Evolutionary conservation across 495 filamentous ascomycete species (phyloP).

Genomic region (Chaetomium cochliodes): DNA sequence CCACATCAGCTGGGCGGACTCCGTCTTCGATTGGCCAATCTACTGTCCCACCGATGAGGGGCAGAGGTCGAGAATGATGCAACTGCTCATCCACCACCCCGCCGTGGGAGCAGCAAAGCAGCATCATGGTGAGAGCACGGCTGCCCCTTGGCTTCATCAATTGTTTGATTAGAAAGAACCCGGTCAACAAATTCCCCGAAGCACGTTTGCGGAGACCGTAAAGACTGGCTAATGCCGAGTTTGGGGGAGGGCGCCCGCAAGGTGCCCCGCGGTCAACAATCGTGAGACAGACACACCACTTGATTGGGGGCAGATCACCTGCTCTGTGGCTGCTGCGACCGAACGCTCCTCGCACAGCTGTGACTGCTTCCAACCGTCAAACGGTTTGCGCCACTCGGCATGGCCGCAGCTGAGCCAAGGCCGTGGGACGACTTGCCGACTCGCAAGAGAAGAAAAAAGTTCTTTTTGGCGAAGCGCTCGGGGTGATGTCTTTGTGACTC

Average conservation of each 20-base stretch:
- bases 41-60: slow-evolving; percentile 6
- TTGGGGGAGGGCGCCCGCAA: neutral
- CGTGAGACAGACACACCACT: neutral
- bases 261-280: neutral
- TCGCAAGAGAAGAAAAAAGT: neutral
- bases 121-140: neutral
- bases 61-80: neutral
- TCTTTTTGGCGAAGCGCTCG: neutral
- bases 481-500: neutral
- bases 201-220: neutral
- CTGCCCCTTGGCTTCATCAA: neutral
- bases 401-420: slow-evolving; percentile 12
- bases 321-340: slow-evolving; percentile 15
- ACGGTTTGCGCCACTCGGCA: slow-evolving; percentile 8
- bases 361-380: slow-evolving; percentile 3
- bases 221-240: neutral
- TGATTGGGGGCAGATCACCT: slow-evolving; percentile 18
- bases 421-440: neutral
- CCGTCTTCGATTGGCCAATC: slow-evolving; percentile 4
- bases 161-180: neutral
- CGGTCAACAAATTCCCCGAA: neutral
- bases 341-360: slow-evolving; percentile 5
- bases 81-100: neutral
- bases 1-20: neutral
- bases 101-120: neutral